phyloP scores from a whole-genome alignment of 164 flowering plant species.

The Nelumbo lutea region DNA sequence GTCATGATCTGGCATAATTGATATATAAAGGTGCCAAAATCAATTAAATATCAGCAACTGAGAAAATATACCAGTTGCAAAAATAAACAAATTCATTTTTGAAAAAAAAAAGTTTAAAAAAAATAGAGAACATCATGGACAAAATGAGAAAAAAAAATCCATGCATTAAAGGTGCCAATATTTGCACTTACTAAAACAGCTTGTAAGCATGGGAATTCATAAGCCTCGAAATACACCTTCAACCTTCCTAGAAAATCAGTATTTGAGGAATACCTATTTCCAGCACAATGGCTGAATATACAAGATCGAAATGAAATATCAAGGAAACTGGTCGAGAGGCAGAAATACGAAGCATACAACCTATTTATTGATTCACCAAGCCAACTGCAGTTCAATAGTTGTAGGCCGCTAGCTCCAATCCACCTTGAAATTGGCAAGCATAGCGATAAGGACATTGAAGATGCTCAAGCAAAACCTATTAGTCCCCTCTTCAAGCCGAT shows the following conservation, averaged over 20 bases:
- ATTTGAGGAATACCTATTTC: slow-evolving; percentile 4
- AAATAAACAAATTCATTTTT: not conserved
- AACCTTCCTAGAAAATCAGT: slow-evolving; percentile 4
- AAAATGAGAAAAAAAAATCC: not conserved
- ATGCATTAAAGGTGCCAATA: slow-evolving; percentile 1
- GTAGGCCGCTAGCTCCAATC: not conserved
- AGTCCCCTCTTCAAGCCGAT: not conserved
- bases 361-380: not conserved
- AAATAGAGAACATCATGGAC: not conserved
- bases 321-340: not conserved
- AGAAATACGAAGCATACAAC: not conserved
- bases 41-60: not conserved
- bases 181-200: not conserved
- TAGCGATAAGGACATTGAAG: not conserved
- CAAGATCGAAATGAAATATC: slow-evolving; percentile 4
- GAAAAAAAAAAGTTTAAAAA: not conserved
- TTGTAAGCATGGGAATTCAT: not conserved
- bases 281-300: slow-evolving; percentile 4
- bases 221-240: not conserved
- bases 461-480: not conserved
- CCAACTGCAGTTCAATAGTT: slow-evolving; percentile 1
- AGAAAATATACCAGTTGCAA: not conserved
- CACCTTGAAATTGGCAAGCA: not conserved
- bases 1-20: not conserved
- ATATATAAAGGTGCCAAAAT: not conserved